These are phyloP conservation scores for Rhizoctonia solani DNA, from an alignment of 1,284 basidiomycete species.

Conservation along the genomic window DNA sequence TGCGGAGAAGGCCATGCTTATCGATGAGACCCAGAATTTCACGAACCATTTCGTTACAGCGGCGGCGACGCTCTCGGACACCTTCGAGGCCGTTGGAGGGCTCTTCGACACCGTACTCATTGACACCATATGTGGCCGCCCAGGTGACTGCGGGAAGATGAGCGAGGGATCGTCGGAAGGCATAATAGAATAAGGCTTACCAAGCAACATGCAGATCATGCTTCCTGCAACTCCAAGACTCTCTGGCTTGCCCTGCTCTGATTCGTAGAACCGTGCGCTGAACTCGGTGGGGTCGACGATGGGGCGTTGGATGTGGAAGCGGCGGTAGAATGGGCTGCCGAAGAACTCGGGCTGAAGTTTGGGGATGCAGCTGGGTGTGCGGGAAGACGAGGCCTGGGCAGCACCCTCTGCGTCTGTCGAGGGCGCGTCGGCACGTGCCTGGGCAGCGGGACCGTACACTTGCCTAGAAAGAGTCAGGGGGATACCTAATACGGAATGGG, in stretches of 20 bases:
- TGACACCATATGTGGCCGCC: conserved; percentile 83
- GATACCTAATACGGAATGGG: conserved; percentile 38
- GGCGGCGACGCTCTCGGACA: conserved; percentile 49
- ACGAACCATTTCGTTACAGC: conserved; percentile 62
- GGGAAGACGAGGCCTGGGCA: conserved; percentile 30
- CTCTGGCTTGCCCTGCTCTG: conserved; percentile 31
- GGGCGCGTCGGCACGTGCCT: conserved; percentile 35
- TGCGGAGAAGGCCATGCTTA: conserved; percentile 73
- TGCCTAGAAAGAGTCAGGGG: conserved; percentile 2
- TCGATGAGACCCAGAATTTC: conserved; percentile 80
- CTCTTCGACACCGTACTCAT: conserved; percentile 67
- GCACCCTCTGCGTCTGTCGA: neutral
- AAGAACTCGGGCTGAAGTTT: conserved; percentile 78
- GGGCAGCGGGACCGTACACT: conserved; percentile 42
- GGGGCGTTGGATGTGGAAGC: conserved; percentile 76
- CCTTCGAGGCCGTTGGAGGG: conserved; percentile 44
- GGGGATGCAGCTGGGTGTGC: conserved; percentile 58
- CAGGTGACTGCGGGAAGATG: conserved; percentile 49
- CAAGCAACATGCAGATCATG: conserved; percentile 39
- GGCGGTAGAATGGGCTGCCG: conserved; percentile 76
- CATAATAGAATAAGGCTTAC: conserved; percentile 1
- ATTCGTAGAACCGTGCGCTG: conserved; percentile 56
- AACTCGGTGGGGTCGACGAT: conserved; percentile 67
- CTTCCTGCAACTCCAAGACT: conserved; percentile 30
- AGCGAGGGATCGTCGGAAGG: too few species aligned